Conservation (phyloP, 2,329 filamentous ascomycete species). For the Sporothrix curviconia region DNA sequence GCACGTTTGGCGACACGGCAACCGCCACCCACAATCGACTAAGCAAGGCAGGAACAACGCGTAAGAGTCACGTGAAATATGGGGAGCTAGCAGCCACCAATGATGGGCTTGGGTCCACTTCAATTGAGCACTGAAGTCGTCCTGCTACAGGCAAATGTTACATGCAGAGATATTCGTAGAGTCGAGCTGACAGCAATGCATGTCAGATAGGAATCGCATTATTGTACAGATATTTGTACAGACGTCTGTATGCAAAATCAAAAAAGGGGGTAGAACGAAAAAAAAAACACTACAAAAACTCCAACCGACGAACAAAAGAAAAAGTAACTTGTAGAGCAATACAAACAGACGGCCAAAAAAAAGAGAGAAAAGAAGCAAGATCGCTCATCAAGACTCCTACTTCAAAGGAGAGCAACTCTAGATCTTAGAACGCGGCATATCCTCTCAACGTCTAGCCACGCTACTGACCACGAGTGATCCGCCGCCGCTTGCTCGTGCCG, state of each 20-base stretch:
- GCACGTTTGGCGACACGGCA: neutral
- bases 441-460: too few species aligned
- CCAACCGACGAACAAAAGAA: neutral
- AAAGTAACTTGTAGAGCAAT: too few species aligned
- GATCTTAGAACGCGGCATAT: neutral
- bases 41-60: constrained; percentile 11
- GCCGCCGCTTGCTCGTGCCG: constrained; percentile 22
- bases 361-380: neutral
- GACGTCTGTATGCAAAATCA: constrained; percentile 1
- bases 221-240: neutral
- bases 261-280: neutral
- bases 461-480: constrained; percentile 21
- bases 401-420: neutral
- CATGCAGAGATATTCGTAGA: neutral
- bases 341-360: neutral
- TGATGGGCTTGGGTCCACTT: neutral
- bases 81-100: neutral
- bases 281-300: neutral
- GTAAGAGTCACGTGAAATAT: constrained; percentile 11
- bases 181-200: neutral
- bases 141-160: neutral
- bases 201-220: too few species aligned
- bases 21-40: neutral
- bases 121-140: neutral
- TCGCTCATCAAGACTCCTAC: neutral